Conservation (phyloP, 768 basidiomycete species). For the Hypholoma fasciculare region DNA sequence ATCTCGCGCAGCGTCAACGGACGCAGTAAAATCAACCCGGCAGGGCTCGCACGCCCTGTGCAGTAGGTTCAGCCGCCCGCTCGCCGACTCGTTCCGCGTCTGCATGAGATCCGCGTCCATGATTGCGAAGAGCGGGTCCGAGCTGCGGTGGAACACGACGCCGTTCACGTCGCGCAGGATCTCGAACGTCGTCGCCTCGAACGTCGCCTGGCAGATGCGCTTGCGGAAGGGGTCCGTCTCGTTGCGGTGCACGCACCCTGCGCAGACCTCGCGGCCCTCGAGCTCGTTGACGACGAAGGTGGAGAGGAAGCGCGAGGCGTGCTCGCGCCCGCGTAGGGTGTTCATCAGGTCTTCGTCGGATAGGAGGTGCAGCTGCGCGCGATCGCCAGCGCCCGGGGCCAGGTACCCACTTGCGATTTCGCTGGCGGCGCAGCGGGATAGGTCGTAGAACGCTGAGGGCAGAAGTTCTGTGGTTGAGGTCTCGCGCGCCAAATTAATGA, state of each 20-base stretch:
- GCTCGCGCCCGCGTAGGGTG: slow-evolving; percentile 70
- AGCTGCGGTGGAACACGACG: slow-evolving; percentile 60
- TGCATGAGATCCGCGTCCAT: slow-evolving; percentile 69
- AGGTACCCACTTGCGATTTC: slow-evolving; percentile 55
- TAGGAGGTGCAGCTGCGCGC: slow-evolving; percentile 39
- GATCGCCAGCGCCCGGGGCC: slow-evolving; percentile 20
- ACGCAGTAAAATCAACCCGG: slow-evolving; percentile 57
- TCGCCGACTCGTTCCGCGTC: slow-evolving; percentile 45
- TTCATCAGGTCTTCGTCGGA: slow-evolving; percentile 56
- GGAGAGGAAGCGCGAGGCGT: slow-evolving; percentile 71
- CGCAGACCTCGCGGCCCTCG: slow-evolving; percentile 59
- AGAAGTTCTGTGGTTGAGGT: slow-evolving; percentile 57
- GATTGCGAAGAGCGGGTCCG: slow-evolving; percentile 72
- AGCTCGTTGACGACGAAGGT: slow-evolving; percentile 76
- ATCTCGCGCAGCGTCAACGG: slow-evolving; percentile 58
- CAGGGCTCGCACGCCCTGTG: slow-evolving; percentile 67
- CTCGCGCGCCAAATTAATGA: slow-evolving; percentile 68
- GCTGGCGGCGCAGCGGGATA: slow-evolving; percentile 68
- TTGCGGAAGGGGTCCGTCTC: slow-evolving; percentile 43
- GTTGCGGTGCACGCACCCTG: slow-evolving; percentile 48
- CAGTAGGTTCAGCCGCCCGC: slow-evolving; percentile 40
- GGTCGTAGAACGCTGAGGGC: slow-evolving; percentile 79
- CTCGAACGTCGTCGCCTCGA: slow-evolving; percentile 74
- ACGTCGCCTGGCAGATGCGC: slow-evolving; percentile 67
- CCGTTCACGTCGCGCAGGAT: slow-evolving; percentile 75